Base-by-base conservation (phyloP, 306 rosid species). In the Gastrolobium bilobum region DNA sequence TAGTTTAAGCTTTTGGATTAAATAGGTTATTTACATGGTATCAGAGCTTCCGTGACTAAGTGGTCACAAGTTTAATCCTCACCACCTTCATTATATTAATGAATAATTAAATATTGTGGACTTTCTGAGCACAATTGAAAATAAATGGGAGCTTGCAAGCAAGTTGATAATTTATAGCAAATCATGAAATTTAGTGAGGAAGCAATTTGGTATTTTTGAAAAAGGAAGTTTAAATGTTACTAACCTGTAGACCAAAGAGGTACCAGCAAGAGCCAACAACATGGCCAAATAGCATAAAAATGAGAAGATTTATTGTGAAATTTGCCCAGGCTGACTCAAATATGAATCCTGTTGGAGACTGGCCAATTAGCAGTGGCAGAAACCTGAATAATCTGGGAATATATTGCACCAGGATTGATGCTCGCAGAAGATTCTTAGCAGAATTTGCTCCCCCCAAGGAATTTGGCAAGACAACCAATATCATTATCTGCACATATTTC, bases 241-340 rank as follows among this genome's bases (percentile, higher is more conserved):
- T 61, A 53, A 93, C 98, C 97, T 93, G 98, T 78, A 93, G 87
- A 53, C 97, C 98, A 13, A 93, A 79, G 54, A 93, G 98, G 80
- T 93, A 93, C 97, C 97, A 93, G 84, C 86, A 76, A 30, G 98
- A 88, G 33, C 98, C 98, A 51, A 90, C 89, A 65, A 88, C 58
- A 62, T 93, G 98, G 73, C 92, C 89, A 63, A 93, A 62, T 51
- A 93, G 84, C 84, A 91, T 83, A 77, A 84, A 87, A 13, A 90
- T 88, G 79, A 88, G 87, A 80, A 91, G 97, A 84, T 93, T 91
- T 68, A 93, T 88, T 15, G 91, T 30, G 43, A 93, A 90, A 77
- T 91, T 93, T 43, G 89, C 92, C 97, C 94, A 84, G 11, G 95
- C 98, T 14, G 98, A 90, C 89, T 90, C 97, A 83, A 93, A 93